Evolutionary conservation across 306 rosid species (phyloP), one percentile per base, ranked within the genome.

Genomic region (Cicer pinnatifidum): DNA sequence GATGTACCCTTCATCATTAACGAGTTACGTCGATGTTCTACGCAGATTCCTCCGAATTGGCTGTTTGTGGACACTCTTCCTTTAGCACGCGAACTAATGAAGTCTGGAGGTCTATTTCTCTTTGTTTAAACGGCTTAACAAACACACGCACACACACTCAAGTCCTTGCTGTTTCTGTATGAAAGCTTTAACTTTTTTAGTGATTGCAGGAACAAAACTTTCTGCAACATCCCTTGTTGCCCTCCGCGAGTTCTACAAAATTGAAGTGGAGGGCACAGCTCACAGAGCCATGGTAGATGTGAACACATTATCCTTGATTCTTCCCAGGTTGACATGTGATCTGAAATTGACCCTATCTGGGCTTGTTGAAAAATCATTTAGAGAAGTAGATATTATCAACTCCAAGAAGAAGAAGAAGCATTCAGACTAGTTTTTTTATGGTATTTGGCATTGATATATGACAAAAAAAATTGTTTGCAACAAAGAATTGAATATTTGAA

Each of bases 221-320:
- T 16, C 85, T 35, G 28, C 85, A 43, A 69, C 62, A 39, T 60
- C 86, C 4, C 85, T 91, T 82, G 72, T 81, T 73, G 83, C 90
- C 75, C 89, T 94, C 57, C 43, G 92, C 0, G 84, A 83, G 56
- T 48, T 70, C 77, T 88, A 79, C 63, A 1, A 47, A 56, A 78
- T 94, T 66, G 81, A 86, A 40, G 69, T 73, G 76, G 85, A 70
- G 48, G 96, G 95, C 58, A 11, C 87, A 62, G 96, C 95, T 73
- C 96, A 91, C 77, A 86, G 99, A 75, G 97, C 99, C 75, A 87
- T 88, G 97, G 75, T 87, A 12, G 99, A 94, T 20, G 99, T 89
- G 78, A 61, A 63, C 46, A 63, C 77, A 47, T 59, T 91, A 89
- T 75, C 97, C 7, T 10, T 38, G 80, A 54, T 94, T 80, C 82